A percentile compares a stretch with the other conserved stretches of the same genome.
phyloP scores from a whole-genome alignment of 2,329 filamentous ascomycete species.

The Botrytis elliptica region DNA sequence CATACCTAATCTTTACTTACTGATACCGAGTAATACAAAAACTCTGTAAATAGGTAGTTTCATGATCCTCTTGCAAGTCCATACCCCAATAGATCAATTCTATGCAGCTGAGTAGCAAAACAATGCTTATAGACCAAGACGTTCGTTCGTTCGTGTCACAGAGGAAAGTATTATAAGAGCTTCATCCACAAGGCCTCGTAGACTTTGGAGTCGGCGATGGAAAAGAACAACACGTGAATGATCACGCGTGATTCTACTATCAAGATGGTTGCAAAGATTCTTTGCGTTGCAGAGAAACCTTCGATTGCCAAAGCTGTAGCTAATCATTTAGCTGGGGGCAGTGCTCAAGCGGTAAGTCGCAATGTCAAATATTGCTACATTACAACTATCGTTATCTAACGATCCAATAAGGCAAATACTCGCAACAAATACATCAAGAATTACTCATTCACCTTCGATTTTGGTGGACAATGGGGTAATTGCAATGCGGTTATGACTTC shows the following conservation, averaged over 20 bases:
- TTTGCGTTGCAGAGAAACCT: constrained; percentile 84
- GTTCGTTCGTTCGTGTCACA: not conserved
- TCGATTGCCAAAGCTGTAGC: constrained; percentile 96
- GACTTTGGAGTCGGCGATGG: not conserved
- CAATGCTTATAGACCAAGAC: not conserved
- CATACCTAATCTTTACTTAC: not conserved
- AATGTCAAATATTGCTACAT: not conserved
- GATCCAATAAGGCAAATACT: constrained; percentile 30
- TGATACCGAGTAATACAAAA: not conserved
- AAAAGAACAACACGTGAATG: not conserved
- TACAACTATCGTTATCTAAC: constrained; percentile 8
- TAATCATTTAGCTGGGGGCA: constrained; percentile 79
- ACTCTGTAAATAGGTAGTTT: not conserved
- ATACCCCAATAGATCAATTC: not conserved
- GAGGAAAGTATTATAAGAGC: not conserved
- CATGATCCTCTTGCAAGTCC: not conserved
- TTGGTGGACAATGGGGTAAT: constrained; percentile 73
- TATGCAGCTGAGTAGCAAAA: not conserved
- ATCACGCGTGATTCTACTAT: not conserved
- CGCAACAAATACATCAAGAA: constrained; percentile 77
- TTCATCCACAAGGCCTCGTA: not conserved
- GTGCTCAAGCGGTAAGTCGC: constrained; percentile 62
- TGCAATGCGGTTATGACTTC: constrained; percentile 92
- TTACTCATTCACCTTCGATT: constrained; percentile 87
- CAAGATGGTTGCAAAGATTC: constrained; percentile 48